Conservation (phyloP, 1,139 yeast species). For the Kurtzmaniella quercitrusa region DNA sequence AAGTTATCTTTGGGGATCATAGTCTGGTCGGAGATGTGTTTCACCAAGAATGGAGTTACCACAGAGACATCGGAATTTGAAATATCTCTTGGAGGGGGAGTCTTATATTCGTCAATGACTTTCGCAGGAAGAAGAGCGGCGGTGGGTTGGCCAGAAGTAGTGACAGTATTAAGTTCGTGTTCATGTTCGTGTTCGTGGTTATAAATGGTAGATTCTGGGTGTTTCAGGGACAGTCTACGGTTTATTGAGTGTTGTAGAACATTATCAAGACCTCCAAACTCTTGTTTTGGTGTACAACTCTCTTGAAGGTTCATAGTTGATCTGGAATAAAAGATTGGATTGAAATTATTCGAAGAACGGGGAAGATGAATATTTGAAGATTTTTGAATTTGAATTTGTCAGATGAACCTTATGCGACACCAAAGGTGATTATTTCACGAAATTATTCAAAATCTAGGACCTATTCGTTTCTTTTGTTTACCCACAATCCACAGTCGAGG, state of each 20-base stretch:
- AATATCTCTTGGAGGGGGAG: conserved; percentile 5
- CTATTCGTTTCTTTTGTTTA: no score
- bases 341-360: no score
- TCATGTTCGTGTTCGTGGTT: neutral
- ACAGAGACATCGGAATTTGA: conserved; percentile 22
- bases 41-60: conserved; percentile 43
- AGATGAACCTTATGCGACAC: no score
- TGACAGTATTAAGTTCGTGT: neutral
- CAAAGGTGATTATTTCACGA: no score
- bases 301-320: conserved; percentile 20
- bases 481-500: neutral
- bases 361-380: no score
- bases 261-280: conserved; percentile 2
- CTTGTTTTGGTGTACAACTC: conserved; percentile 13
- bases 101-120: conserved; percentile 1
- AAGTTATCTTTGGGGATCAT: conserved; percentile 45
- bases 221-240: neutral
- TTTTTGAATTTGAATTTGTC: no score
- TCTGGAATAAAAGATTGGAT: no score
- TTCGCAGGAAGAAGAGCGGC: neutral
- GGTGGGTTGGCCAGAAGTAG: neutral
- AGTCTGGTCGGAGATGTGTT: conserved; percentile 41
- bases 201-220: neutral
- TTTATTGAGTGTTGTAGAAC: conserved; percentile 7
- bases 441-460: no score